These are phyloP conservation scores for Pyrus pyrifolia DNA, from an alignment of 306 rosid genomes.

Conservation along the genomic window DNA sequence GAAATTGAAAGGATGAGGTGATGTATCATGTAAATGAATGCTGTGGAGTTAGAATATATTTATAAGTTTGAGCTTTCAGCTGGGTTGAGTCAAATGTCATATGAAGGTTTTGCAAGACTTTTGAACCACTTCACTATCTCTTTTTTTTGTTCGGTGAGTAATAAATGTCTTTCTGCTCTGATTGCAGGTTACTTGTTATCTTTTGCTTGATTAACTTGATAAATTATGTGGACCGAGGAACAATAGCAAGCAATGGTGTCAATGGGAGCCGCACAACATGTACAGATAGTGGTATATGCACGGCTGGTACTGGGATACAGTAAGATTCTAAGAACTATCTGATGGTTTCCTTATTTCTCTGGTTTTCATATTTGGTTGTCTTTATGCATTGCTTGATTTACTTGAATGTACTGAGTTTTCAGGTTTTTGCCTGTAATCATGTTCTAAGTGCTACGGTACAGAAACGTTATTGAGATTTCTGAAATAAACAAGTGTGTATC, in stretches of 20 bases:
- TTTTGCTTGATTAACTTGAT: conserved; percentile 74
- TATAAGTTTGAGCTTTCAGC: neutral
- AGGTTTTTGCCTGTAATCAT: neutral
- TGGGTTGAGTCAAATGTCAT: neutral
- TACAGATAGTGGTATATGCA: conserved; percentile 47
- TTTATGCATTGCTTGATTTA: neutral
- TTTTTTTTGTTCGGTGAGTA: neutral
- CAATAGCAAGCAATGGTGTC: conserved; percentile 94
- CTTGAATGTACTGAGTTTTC: neutral
- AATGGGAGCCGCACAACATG: conserved; percentile 69
- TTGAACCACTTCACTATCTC: neutral
- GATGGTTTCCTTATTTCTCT: neutral
- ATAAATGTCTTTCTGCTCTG: conserved; percentile 5
- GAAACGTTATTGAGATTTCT: neutral
- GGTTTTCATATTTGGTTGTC: neutral
- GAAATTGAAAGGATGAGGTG: neutral
- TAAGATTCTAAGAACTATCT: conserved; percentile 69
- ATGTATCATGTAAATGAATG: neutral
- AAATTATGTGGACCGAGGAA: conserved; percentile 86
- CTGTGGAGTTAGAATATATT: neutral
- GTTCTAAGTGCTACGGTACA: neutral
- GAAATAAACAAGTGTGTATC: neutral
- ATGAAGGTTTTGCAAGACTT: neutral
- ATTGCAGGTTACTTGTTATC: conserved; percentile 62
- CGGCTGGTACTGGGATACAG: conserved; percentile 83